Conservation (phyloP, 768 basidiomycete species). For the Tremella yokohamensis region DNA sequence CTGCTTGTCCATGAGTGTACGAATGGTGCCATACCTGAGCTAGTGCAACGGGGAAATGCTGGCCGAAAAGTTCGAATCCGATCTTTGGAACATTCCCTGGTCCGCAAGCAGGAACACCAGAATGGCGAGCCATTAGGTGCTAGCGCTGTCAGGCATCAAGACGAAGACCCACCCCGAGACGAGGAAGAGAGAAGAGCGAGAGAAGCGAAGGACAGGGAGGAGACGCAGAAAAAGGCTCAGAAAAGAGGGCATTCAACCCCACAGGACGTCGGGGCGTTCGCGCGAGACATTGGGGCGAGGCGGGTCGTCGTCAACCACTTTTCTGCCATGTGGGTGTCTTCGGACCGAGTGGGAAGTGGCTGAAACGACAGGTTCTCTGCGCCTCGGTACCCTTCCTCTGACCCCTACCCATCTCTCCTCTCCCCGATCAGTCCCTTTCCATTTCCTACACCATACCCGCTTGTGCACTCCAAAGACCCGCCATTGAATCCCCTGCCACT, state of each 20-base stretch:
- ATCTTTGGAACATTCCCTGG: slow-evolving; percentile 59
- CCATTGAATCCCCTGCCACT: slow-evolving; percentile 25
- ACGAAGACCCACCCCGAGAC: neutral
- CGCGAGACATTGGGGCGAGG: slow-evolving; percentile 32
- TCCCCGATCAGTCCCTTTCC: slow-evolving; percentile 36
- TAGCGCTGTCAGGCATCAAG: no score
- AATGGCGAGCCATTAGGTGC: slow-evolving; percentile 15
- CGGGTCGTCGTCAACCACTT: slow-evolving; percentile 49
- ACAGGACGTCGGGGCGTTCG: slow-evolving; percentile 44
- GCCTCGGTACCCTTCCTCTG: slow-evolving; percentile 35
- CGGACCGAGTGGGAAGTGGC: neutral
- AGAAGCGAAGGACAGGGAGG: slow-evolving; percentile 28
- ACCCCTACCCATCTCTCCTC: slow-evolving; percentile 41
- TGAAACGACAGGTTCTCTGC: slow-evolving; percentile 40
- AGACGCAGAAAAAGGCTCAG: slow-evolving; percentile 35
- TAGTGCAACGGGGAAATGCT: slow-evolving; percentile 65
- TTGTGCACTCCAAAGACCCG: slow-evolving; percentile 12
- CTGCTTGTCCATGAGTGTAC: slow-evolving; percentile 50
- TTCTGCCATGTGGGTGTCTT: slow-evolving; percentile 45
- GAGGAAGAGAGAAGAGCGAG: slow-evolving; percentile 14
- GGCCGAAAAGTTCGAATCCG: slow-evolving; percentile 55
- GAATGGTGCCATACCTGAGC: slow-evolving; percentile 55
- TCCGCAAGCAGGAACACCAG: slow-evolving; percentile 30
- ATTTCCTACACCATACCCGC: slow-evolving; percentile 24
- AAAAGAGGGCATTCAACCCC: slow-evolving; percentile 48